phyloP scores from a whole-genome alignment of 768 basidiomycete genomes.

The Nevesoporus exiguus region DNA sequence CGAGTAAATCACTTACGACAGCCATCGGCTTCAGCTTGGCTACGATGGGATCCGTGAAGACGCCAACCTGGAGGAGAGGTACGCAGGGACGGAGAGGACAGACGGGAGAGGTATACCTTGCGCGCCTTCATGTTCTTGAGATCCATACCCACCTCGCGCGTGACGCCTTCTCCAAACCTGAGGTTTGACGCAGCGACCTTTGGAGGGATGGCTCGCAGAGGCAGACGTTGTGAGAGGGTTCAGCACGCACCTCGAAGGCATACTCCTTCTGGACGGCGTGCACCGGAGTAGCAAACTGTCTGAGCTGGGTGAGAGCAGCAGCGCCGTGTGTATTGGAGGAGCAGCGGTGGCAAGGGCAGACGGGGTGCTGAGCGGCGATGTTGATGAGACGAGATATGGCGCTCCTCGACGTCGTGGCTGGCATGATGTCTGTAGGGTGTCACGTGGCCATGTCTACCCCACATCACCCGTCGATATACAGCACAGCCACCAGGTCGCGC shows the following conservation, averaged over 20 bases:
- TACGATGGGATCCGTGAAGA: conserved; percentile 90
- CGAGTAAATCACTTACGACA: conserved; percentile 47
- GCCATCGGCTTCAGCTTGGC: conserved; percentile 80
- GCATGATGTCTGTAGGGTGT: conserved; percentile 27
- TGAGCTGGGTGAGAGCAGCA: conserved; percentile 50
- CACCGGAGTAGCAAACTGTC: conserved; percentile 77
- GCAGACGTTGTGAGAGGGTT: background rate
- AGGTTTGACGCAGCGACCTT: conserved; percentile 86
- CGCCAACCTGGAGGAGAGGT: conserved; percentile 65
- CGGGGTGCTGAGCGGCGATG: conserved; percentile 60
- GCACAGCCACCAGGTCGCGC: conserved; percentile 16
- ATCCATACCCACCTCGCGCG: conserved; percentile 89
- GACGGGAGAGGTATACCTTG: conserved; percentile 47
- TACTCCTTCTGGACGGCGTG: conserved; percentile 77
- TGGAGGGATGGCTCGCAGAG: background rate
- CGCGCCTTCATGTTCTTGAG: conserved; percentile 89
- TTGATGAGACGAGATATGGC: conserved; percentile 73
- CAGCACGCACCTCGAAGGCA: conserved; percentile 70
- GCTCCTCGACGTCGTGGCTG: conserved; percentile 52
- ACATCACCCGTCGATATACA: no score
- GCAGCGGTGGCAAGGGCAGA: conserved; percentile 79
- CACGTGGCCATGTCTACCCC: conserved; percentile 12
- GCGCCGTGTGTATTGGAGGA: conserved; percentile 41
- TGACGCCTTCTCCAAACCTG: conserved; percentile 88
- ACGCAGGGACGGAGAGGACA: conserved; percentile 5